These are phyloP conservation scores for Pichia californica DNA, from an alignment of 805 yeast species.

Conservation along the genomic window DNA sequence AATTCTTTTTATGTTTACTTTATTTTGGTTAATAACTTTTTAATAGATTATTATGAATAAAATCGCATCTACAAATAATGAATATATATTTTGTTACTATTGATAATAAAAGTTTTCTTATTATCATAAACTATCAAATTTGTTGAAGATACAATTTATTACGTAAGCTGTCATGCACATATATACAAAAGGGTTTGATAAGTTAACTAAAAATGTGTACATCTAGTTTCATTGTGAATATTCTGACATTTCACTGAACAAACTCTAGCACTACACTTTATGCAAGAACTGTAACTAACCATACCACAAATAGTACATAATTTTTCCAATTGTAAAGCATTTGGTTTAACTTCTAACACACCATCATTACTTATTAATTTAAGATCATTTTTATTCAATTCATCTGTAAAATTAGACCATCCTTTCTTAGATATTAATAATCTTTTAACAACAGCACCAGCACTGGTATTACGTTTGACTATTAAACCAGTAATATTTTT, in stretches of 20 bases:
- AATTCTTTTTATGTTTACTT: too few relatives aligned
- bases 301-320: conserved; percentile 43
- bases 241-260: conserved; percentile 36
- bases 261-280: conserved; percentile 35
- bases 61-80: too few relatives aligned
- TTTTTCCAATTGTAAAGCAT: conserved; percentile 32
- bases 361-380: conserved; percentile 20
- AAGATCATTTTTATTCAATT: conserved; percentile 33
- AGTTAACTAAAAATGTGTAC: conserved; percentile 23
- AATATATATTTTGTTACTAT: too few relatives aligned
- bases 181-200: too few relatives aligned
- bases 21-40: too few relatives aligned
- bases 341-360: conserved; percentile 28
- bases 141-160: too few relatives aligned
- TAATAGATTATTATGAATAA: too few relatives aligned
- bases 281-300: conserved; percentile 34
- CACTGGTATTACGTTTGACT: conserved; percentile 16
- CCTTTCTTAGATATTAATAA: conserved; percentile 35
- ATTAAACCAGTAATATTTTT: conserved; percentile 19
- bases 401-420: conserved; percentile 36
- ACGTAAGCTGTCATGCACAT: too few relatives aligned
- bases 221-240: conserved; percentile 40
- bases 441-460: conserved; percentile 32
- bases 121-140: too few relatives aligned
- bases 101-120: too few relatives aligned